Base-by-base conservation (phyloP, 306 rosid species). In the Rosa chinensis region DNA sequence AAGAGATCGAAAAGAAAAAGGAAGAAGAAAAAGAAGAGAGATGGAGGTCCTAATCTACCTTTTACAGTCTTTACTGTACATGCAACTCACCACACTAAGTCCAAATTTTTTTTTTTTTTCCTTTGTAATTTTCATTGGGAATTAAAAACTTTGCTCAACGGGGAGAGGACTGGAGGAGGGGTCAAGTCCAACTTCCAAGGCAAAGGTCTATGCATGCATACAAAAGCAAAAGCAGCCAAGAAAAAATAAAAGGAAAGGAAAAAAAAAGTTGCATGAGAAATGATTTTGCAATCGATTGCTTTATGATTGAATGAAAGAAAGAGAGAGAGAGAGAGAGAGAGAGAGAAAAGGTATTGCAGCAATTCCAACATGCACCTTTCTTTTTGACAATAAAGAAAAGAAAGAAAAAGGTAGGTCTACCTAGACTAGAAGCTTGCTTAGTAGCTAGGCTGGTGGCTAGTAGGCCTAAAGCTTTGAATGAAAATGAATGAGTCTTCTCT, bases 261-360 rank as follows among this genome's bases (percentile, higher is more conserved):
- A 73, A 28, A 3, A 61, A 61, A 61, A 66, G 88, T 52, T 74
- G 86, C 86, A 44, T 74, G 87, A 78, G 84, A 89, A 87, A 92
- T 92, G 89, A 92, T 90, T 90, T 85, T 79, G 88, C 86, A 87
- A 89, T 92, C 92, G 82, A 92, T 86, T 90, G 88, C 88, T 85
- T 78, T 85, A 87, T 89, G 92, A 92, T 92, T 92, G 92, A 90
- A 77, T 43, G 79, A 50, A 43, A 53, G 79, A 32, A 50, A 81
- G 81, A 88, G 62, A 43, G 49, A 81, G n/a, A n/a, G n/a, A n/a
- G n/a, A n/a, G n/a, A n/a, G n/a, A n/a, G n/a, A n/a, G n/a, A n/a
- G n/a, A n/a, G n/a, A n/a, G 68, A 66, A 48, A 42, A 45, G 49
- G 28, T 13, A n/a, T 80, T 40, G 48, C 78, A 78, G 70, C 77